Conservation (phyloP, 768 basidiomycete genomes). For the Pholiota microspora region DNA sequence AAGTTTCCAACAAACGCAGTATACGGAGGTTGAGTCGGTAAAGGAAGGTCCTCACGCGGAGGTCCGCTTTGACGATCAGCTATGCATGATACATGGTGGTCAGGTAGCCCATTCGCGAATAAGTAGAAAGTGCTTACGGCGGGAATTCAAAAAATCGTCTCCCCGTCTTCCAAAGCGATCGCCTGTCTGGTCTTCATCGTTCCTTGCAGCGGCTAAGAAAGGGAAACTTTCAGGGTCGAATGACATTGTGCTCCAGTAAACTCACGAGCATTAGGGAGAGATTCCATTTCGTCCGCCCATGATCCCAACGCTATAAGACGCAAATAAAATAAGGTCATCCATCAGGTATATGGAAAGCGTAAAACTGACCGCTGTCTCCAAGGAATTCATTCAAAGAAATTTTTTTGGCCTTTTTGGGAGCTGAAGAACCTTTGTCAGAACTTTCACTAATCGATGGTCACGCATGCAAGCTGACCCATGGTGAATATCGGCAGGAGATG, state of each 20-base stretch:
- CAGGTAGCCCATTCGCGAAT: conserved; percentile 9
- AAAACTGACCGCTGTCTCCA: conserved; percentile 71
- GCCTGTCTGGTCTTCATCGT: conserved; percentile 56
- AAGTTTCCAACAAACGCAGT: conserved; percentile 98
- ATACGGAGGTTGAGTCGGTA: conserved; percentile 93
- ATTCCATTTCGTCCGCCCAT: conserved; percentile 99
- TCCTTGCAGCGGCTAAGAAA: conserved; percentile 61
- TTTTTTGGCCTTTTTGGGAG: conserved; percentile 92
- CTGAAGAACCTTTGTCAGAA: conserved; percentile 35
- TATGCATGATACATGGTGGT: conserved; percentile 32
- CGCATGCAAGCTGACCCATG: conserved; percentile 14
- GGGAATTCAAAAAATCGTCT: conserved; percentile 61
- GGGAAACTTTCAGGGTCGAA: conserved; percentile 7
- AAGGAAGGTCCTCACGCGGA: conserved; percentile 87
- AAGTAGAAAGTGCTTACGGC: conserved; percentile 44
- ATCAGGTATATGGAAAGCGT: conserved; percentile 16
- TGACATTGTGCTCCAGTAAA: conserved; percentile 16
- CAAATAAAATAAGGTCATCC: conserved; percentile 17
- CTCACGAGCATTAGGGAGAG: conserved; percentile 91
- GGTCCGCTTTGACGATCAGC: conserved; percentile 46
- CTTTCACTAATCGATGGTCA: neutral
- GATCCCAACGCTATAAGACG: conserved; percentile 70
- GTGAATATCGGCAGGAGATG: conserved; percentile 8
- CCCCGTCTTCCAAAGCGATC: conserved; percentile 52
- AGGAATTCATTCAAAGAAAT: conserved; percentile 93